A percentile compares a stretch with the other conserved stretches of the same genome.
These are phyloP conservation scores for Starmerella sirachaensis DNA, from an alignment of 805 yeast genomes.

Conservation along the genomic window DNA sequence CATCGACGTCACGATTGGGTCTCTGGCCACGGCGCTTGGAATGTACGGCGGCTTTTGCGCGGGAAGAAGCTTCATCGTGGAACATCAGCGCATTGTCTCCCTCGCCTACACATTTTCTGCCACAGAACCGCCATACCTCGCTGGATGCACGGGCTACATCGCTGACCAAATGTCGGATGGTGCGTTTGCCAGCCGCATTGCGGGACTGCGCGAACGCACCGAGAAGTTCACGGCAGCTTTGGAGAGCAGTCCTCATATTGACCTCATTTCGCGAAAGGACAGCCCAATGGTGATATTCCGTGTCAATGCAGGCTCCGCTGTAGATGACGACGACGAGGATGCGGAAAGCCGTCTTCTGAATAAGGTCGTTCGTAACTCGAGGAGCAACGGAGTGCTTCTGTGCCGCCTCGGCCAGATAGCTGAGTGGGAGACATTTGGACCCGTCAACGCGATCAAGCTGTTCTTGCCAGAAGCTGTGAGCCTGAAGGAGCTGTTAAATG, in stretches of 20 bases:
- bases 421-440: slow-evolving; percentile 63
- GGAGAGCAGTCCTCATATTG: slow-evolving; percentile 29
- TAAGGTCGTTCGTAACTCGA: slow-evolving; percentile 46
- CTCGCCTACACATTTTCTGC: slow-evolving; percentile 90
- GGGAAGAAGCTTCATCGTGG: slow-evolving; percentile 70
- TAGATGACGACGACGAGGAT: slow-evolving; percentile 25
- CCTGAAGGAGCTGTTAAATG: slow-evolving; percentile 34
- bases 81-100: slow-evolving; percentile 85
- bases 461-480: slow-evolving; percentile 38
- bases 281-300: slow-evolving; percentile 65
- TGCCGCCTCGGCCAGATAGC: slow-evolving; percentile 52
- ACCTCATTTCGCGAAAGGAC: slow-evolving; percentile 42
- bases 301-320: slow-evolving; percentile 34
- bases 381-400: slow-evolving; percentile 46
- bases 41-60: slow-evolving; percentile 90
- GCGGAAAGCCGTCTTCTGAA: slow-evolving; percentile 52
- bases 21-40: slow-evolving; percentile 69
- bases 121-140: slow-evolving; percentile 83
- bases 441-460: slow-evolving; percentile 49
- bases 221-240: slow-evolving; percentile 13
- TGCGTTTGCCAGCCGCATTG: slow-evolving; percentile 23
- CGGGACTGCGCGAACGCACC: slow-evolving; percentile 18
- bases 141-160: slow-evolving; percentile 29
- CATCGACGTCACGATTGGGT: slow-evolving; percentile 76
- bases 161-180: slow-evolving; percentile 27